These are phyloP conservation scores for Grosmannia huntii DNA, from an alignment of 2,329 filamentous ascomycete genomes.

Conservation along the genomic window DNA sequence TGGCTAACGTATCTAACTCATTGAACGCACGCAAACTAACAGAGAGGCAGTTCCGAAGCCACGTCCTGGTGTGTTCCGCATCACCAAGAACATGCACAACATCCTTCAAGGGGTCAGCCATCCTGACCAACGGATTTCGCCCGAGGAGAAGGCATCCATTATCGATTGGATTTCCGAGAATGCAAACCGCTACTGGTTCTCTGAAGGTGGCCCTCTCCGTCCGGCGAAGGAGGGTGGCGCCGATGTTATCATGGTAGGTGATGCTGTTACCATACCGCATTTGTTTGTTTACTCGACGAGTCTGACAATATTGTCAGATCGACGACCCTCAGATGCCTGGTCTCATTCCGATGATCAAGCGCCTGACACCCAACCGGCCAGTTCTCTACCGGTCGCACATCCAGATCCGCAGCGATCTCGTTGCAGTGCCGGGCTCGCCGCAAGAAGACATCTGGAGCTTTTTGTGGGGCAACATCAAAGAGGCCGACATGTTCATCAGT, in stretches of 20 bases:
- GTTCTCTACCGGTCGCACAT: constrained; percentile 76
- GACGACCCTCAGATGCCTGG: constrained; percentile 80
- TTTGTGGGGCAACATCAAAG: constrained; percentile 58
- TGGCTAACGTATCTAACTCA: not conserved
- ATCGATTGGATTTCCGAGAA: constrained; percentile 63
- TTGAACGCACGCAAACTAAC: not conserved
- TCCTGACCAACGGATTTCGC: constrained; percentile 49
- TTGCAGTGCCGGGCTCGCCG: constrained; percentile 47
- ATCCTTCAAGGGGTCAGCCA: constrained; percentile 69
- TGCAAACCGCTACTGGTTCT: constrained; percentile 62
- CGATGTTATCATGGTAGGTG: constrained; percentile 51
- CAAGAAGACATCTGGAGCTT: constrained; percentile 65
- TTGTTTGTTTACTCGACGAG: not conserved
- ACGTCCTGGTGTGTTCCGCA: constrained; percentile 64
- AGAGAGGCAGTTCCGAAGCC: constrained; percentile 54
- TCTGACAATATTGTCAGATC: constrained; percentile 30
- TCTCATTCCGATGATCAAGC: constrained; percentile 63
- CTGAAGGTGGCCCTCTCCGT: constrained; percentile 52
- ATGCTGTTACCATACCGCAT: constrained; percentile 14
- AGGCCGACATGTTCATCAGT: constrained; percentile 67
- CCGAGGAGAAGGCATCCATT: constrained; percentile 49
- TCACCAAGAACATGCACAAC: constrained; percentile 82
- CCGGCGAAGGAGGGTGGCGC: constrained; percentile 57
- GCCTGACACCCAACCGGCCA: constrained; percentile 56
- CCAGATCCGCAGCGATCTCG: constrained; percentile 64